Base-by-base conservation (phyloP, 1,139 yeast species). In the Yamadazyma membranifaciens region DNA sequence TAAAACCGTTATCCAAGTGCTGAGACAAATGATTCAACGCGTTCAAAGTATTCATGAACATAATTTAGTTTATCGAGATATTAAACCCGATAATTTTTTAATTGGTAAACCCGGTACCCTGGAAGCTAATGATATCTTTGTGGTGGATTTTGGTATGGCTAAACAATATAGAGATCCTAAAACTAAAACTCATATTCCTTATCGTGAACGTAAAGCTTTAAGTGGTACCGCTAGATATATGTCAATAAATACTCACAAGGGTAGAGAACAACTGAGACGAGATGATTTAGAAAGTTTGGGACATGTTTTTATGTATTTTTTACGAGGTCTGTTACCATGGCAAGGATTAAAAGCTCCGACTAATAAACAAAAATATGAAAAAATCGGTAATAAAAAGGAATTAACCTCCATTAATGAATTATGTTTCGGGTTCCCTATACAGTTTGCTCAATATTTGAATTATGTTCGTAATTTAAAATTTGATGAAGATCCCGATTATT, bases 401-500 rank as follows among this genome's bases (percentile, higher is more conserved):
- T 69, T 81, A 2, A 85, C 94, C 0, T 78, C 83, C 31, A 79
- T 83, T 34, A 73, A 73, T 51, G 91, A 83, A 52, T 66, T 85
- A 43, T 81, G 89, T 49, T 67, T 73, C 51, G 88, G 87, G 3
- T 70, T 78, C 44, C 94, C 94, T 24, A 74, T 79, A 28, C 92
- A 84, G 56, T 85, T 85, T 66, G 88, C 89, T 34, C 86, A 83
- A 57, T 85, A 85, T 57, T 67, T 85, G 58, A 80, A 80, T 43
- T 78, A 78, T 50, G 94, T 84, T 28, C 75, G 94, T 48, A 78
- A 77, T 54, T 69, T 85, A 52, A 80, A 79, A 50, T 85, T 85
- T 55, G 92, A 85, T 56, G 91, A 83, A 52, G 79, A 80, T 29
- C 94, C 94, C 1, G 91, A 84, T 58, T 85, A 85, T 61, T 81